Evolutionary conservation across 345 rosid genomes (phyloP), one percentile per base, ranked within the genome.

Genomic region (Schrenkiella parvula): DNA sequence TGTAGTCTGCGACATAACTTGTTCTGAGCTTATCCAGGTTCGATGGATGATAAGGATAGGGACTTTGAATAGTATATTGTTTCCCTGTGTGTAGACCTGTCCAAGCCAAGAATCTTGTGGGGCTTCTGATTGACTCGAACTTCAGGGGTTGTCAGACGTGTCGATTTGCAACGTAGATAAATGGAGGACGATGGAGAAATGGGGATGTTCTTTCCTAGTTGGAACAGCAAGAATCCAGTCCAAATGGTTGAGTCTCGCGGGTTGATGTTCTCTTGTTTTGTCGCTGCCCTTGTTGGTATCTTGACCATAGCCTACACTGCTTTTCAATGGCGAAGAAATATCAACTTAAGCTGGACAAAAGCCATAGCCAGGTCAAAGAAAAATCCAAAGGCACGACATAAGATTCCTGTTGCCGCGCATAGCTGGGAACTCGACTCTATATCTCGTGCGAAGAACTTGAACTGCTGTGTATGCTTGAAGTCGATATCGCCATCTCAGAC

Each of bases 301-400:
- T 73, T 87, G 72, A 91, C 97, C 18, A 91, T 95, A 43, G 88
- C 89, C 55, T 95, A 87, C 77, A 89, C 95, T 0, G 95, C 97
- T 70, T 89, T 88, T 66, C 99, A 95, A 57, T 95, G 99, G 99
- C 83, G 99, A 64, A 85, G 98, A 68, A 91, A 95, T 69, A 89
- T 91, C 74, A 95, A 88, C 80, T 79, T 95, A 65, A 89, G 90
- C 65, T 89, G 98, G 99, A 95, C 83, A 82, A 95, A 84, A 82
- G 97, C 99, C 64, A 80, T 95, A 62, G 95, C 95, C 23, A 88
- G 89, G 51, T 88, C 96, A 2, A 95, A 89, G 89, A 91, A 85
- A 76, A 93, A 89, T 56, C 97, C 97, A 0, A 89, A 95, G 84
- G 82, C 92, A 12, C 83, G 86, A 74, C 89, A 88, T 80, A 87